Conservation (phyloP, 805 yeast genomes). For the Saccharomycopsis microspora region DNA sequence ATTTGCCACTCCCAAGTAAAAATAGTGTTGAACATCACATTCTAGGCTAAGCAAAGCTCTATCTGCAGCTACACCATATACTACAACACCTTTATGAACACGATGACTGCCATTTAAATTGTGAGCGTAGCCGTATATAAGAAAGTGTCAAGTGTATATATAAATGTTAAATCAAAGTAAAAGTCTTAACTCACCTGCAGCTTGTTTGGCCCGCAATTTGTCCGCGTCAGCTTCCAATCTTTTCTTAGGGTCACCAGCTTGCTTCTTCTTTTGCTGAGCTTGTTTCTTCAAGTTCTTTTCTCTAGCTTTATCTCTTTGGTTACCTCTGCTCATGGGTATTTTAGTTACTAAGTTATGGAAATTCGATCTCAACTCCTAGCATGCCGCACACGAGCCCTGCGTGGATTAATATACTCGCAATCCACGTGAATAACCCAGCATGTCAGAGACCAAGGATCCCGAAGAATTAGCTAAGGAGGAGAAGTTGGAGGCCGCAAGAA, state of each 20-base stretch:
- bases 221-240: constrained; percentile 87
- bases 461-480: constrained; percentile 37
- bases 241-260: constrained; percentile 75
- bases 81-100: too few species aligned
- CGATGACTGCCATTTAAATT: too few species aligned
- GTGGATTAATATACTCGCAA: not conserved
- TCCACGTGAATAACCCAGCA: too few species aligned
- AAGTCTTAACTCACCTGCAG: constrained; percentile 47
- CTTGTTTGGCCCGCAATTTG: constrained; percentile 80
- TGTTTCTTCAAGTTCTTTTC: constrained; percentile 78
- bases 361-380: not conserved
- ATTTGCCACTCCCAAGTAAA: too few species aligned
- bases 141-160: too few species aligned
- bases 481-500: constrained; percentile 63
- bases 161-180: not conserved
- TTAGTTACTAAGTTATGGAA: not conserved
- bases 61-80: too few species aligned
- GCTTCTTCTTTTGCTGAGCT: constrained; percentile 55
- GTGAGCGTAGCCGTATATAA: too few species aligned
- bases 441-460: constrained; percentile 15
- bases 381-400: not conserved
- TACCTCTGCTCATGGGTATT: constrained; percentile 80
- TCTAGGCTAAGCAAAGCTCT: too few species aligned
- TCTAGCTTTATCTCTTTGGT: constrained; percentile 91
- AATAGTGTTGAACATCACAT: too few species aligned